Percentiles rank a stretch among this genome's conserved stretches.
Conservation (phyloP, 1,139 yeast genomes). For the Yueomyces sp. region DNA sequence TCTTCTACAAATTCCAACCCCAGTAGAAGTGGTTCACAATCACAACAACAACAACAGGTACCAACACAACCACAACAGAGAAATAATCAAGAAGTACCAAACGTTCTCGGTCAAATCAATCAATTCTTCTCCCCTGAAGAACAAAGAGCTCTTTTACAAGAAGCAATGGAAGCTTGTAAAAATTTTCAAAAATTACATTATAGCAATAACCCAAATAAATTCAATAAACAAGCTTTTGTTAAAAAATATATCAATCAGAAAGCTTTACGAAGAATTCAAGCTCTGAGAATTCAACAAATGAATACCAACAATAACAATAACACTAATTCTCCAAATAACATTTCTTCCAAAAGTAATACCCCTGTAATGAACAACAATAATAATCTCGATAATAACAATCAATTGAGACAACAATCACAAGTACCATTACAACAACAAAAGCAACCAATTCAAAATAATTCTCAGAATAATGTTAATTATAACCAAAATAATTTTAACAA, state of each 20-base stretch:
- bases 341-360: constrained; percentile 1
- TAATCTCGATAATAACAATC: background rate
- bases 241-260: constrained; percentile 28
- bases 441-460: background rate
- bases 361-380: background rate
- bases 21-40: constrained; percentile 6
- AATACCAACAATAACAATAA: constrained; percentile 6
- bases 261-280: constrained; percentile 28
- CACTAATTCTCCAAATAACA: constrained; percentile 1
- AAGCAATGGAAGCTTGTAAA: constrained; percentile 22
- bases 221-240: constrained; percentile 19
- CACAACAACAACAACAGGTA: constrained; percentile 9
- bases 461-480: background rate
- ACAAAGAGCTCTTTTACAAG: constrained; percentile 21
- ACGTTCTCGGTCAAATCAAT: constrained; percentile 25
- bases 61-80: constrained; percentile 11
- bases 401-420: too few species aligned
- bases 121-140: constrained; percentile 25
- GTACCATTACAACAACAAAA: too few species aligned
- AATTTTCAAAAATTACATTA: constrained; percentile 19
- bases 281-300: constrained; percentile 18
- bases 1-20: constrained; percentile 8
- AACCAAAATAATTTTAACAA: background rate
- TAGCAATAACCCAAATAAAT: constrained; percentile 17
- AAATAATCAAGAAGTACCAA: constrained; percentile 20